Evolutionary conservation across 257 asterid species (phyloP), one percentile per base, ranked within the genome.

Genomic region (Gentiana dahurica): DNA sequence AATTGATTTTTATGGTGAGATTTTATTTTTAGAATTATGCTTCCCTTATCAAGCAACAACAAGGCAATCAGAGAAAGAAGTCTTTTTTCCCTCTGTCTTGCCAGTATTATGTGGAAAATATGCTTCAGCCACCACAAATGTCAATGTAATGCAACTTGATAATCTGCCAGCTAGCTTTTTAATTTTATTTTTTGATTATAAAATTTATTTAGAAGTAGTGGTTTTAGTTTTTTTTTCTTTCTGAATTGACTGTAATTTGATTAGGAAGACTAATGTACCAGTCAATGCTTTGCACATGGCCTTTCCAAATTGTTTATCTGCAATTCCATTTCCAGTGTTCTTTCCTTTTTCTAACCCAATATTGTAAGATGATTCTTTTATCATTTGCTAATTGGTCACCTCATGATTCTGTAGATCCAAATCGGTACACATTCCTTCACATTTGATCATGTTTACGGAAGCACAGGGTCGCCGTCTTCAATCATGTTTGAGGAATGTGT

Each of bases 371-470:
- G 38, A 34, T 10, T 54, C 10, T 55, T 36, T 55, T 49, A n/a
- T 44, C 36, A 24, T 32, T 49, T 5, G 2, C 24, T 48, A 36
- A 24, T 43, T 37, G 54, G 38, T 60, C 46, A 41, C 60, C 44
- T 37, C 53, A 60, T 58, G 36, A n/a, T 73, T 50, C 7, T 53
- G 2, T 81, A 92, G 99, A 94, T 89, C 48, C 95, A 80, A 86
- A 81, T 92, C 61, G 97, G 99, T 36, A 62, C 92, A 13, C 99
- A 89, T 72, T 84, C 97, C 11, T 92, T 92, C 60, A 92, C 99
- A 59, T 92, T 89, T 55, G 99, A 92, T 81, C 99, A 84, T 71
- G 99, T 92, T 12, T 92, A 88, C 38, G 99, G 99, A 56, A 82
- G 87, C 63, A 80, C 85, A 0, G 92, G 69, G 48, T 83, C 96